Percentiles rank a stretch among this genome's conserved stretches.
Conservation (phyloP, 2,329 filamentous ascomycete genomes). For the Sclerotinia minor region DNA sequence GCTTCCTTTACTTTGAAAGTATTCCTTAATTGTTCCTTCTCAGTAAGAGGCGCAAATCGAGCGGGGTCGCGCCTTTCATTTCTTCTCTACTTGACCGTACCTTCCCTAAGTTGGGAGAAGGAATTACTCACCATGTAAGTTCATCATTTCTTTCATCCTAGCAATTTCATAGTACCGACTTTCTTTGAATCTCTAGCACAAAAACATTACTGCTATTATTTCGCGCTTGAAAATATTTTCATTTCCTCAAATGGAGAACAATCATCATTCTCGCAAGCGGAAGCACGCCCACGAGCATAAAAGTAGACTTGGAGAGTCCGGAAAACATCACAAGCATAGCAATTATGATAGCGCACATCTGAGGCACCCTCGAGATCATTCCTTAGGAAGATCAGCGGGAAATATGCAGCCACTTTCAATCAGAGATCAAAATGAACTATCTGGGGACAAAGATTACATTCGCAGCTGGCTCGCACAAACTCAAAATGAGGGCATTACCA, state of each 20-base stretch:
- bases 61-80: background rate
- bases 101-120: background rate
- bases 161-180: background rate
- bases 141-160: background rate
- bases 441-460: conserved; percentile 34
- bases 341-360: background rate
- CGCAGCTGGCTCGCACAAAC: conserved; percentile 37
- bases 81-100: background rate
- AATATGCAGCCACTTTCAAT: background rate
- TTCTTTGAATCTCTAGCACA: background rate
- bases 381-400: no score
- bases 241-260: conserved; percentile 8
- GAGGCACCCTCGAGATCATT: background rate
- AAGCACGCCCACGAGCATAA: background rate
- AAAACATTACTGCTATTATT: conserved; percentile 8
- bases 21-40: background rate
- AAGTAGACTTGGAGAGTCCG: background rate
- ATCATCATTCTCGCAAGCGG: conserved; percentile 23
- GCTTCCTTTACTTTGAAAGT: background rate
- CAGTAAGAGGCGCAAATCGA: background rate
- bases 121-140: background rate
- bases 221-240: background rate
- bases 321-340: background rate
- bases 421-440: conserved; percentile 24
- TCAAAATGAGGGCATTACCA: conserved; percentile 25